Evolutionary conservation across 1,284 basidiomycete genomes (phyloP).

Genomic region (Fomitopsis palustris): DNA sequence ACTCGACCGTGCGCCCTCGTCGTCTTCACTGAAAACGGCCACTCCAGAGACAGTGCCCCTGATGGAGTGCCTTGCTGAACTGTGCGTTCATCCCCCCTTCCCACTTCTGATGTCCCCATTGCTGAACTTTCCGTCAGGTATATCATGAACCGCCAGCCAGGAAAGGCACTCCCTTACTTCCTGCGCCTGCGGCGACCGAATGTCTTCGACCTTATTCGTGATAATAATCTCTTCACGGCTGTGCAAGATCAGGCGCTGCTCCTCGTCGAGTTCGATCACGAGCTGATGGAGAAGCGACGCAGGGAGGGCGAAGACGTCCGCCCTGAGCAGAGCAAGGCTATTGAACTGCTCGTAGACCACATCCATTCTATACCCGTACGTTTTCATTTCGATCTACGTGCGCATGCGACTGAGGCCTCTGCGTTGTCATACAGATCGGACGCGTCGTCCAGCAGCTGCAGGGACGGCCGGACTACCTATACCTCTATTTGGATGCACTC

Average conservation of each 20-base stretch:
- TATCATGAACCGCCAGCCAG: slow-evolving; percentile 85
- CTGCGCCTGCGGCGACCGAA: slow-evolving; percentile 83
- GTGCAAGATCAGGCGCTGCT: slow-evolving; percentile 91
- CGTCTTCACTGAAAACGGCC: slow-evolving; percentile 35
- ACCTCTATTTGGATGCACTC: slow-evolving; percentile 90
- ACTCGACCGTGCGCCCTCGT: slow-evolving; percentile 62
- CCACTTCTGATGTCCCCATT: neutral
- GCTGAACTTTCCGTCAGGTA: slow-evolving; percentile 46
- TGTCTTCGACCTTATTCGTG: slow-evolving; percentile 93
- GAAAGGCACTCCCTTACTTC: slow-evolving; percentile 90
- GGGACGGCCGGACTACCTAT: slow-evolving; percentile 77
- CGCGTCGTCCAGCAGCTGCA: slow-evolving; percentile 88
- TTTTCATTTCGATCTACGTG: slow-evolving; percentile 7
- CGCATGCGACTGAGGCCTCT: neutral
- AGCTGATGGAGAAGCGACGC: slow-evolving; percentile 65
- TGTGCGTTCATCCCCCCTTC: slow-evolving; percentile 52
- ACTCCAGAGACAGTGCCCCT: slow-evolving; percentile 51
- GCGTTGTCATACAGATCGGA: slow-evolving; percentile 53
- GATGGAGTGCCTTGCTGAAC: slow-evolving; percentile 91
- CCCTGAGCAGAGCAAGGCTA: slow-evolving; percentile 61
- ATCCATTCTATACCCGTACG: slow-evolving; percentile 92
- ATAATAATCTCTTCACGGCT: slow-evolving; percentile 93
- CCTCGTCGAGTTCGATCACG: slow-evolving; percentile 93
- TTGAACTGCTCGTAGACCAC: slow-evolving; percentile 89
- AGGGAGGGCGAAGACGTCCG: slow-evolving; percentile 36